A percentile compares a stretch with the other conserved stretches of the same genome.
Evolutionary conservation across 169 alveolate genomes (phyloP).

Genomic region (Ichthyophthirius multifiliis): DNA sequence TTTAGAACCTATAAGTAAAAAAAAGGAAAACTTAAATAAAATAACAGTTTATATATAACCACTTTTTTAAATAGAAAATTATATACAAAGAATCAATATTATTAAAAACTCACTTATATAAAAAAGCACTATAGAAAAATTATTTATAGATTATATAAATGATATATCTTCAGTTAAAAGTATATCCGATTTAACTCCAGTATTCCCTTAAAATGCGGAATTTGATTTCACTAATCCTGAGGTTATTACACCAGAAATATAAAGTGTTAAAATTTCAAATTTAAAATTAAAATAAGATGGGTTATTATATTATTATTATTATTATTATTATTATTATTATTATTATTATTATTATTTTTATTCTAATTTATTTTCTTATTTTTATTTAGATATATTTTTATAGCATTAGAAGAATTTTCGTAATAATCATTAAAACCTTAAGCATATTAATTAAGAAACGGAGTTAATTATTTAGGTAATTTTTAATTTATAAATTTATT

Average conservation of each 20-base stretch:
- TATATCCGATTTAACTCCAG: background rate
- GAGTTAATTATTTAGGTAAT: background rate
- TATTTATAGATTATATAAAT: background rate
- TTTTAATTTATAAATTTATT: background rate
- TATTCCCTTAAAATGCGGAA: background rate
- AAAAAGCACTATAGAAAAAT: background rate
- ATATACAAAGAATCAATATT: background rate
- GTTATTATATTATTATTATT: background rate
- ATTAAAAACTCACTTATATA: background rate
- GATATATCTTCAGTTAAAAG: background rate
- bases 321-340: background rate
- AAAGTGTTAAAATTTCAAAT: background rate
- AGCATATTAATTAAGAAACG: background rate
- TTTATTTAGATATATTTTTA: background rate
- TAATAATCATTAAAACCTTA: background rate
- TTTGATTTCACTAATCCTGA: background rate
- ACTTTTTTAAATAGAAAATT: background rate
- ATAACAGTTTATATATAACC: too few relatives aligned
- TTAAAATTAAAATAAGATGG: background rate
- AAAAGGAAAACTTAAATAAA: background rate
- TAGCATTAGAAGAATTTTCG: background rate
- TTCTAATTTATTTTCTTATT: background rate
- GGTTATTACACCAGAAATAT: background rate
- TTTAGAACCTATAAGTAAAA: background rate
- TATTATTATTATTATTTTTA: background rate